These are phyloP conservation scores for Pistacia atlantica DNA, from an alignment of 345 rosid species.

Conservation along the genomic window DNA sequence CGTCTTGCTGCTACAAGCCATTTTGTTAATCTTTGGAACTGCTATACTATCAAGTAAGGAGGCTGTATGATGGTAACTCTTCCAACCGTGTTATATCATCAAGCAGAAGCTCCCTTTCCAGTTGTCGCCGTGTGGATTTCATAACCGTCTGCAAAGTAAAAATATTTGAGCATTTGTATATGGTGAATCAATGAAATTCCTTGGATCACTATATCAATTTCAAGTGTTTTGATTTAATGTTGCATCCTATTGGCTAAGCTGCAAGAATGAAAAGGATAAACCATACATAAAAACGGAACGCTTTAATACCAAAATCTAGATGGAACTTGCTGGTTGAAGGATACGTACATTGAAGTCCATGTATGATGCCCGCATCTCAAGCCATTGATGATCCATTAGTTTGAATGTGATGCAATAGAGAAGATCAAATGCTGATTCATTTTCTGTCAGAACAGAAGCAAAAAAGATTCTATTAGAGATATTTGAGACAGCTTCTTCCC, in stretches of 20 bases:
- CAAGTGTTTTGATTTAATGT: no score
- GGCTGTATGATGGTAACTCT: slow-evolving; percentile 81
- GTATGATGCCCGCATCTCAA: slow-evolving; percentile 89
- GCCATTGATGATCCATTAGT: slow-evolving; percentile 98
- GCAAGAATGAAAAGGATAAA: not conserved
- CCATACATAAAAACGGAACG: not conserved
- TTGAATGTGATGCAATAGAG: slow-evolving; percentile 97
- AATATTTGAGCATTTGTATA: not conserved
- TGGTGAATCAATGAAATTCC: not conserved
- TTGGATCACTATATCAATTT: no score
- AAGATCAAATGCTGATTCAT: slow-evolving; percentile 89
- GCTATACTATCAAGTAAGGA: slow-evolving; percentile 47
- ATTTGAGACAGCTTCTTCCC: not conserved
- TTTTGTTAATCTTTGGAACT: slow-evolving; percentile 24
- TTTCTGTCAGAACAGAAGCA: slow-evolving; percentile 48
- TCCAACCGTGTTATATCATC: slow-evolving; percentile 73
- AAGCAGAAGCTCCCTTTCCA: slow-evolving; percentile 85
- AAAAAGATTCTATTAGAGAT: not conserved
- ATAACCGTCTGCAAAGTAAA: slow-evolving; percentile 59
- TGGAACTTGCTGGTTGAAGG: slow-evolving; percentile 16
- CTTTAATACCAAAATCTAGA: not conserved
- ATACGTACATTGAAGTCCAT: slow-evolving; percentile 93
- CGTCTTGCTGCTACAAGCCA: slow-evolving; percentile 29
- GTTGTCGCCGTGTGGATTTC: slow-evolving; percentile 83
- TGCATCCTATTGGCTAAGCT: not conserved